Conservation (phyloP, 352 stramenopile species). For the Lagenidium sp. region DNA sequence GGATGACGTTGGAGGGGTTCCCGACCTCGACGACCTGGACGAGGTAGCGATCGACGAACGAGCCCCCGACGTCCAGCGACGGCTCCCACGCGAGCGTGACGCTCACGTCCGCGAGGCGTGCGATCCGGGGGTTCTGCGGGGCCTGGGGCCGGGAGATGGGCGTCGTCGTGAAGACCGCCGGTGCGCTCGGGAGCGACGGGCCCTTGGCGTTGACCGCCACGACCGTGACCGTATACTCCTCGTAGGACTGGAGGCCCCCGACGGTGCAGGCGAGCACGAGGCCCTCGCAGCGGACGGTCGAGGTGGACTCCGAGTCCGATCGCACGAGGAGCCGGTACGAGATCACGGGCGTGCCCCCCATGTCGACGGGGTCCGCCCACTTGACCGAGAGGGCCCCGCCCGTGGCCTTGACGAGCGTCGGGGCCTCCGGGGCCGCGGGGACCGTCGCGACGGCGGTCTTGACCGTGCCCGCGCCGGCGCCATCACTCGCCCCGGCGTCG, state of each 20-base stretch:
- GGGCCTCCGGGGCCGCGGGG: constrained; percentile 19
- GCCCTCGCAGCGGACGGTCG: constrained; percentile 23
- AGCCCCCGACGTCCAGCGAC: constrained; percentile 35
- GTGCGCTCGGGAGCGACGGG: constrained; percentile 15
- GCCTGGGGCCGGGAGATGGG: constrained; percentile 18
- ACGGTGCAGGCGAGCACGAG: constrained; percentile 31
- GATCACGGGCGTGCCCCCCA: constrained; percentile 30
- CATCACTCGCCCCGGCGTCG: constrained; percentile 16
- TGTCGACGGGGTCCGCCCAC: constrained; percentile 44
- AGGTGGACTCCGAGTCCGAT: background rate
- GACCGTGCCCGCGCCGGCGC: constrained; percentile 1
- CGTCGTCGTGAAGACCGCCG: constrained; percentile 14
- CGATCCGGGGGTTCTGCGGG: constrained; percentile 16
- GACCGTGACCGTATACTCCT: constrained; percentile 31
- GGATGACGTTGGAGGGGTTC: background rate
- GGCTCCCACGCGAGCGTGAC: constrained; percentile 25
- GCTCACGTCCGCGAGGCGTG: constrained; percentile 1
- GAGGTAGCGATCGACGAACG: constrained; percentile 25
- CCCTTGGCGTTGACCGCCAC: constrained; percentile 27
- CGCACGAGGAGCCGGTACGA: constrained; percentile 24
- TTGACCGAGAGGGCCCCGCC: constrained; percentile 28
- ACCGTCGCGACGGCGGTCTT: constrained; percentile 14
- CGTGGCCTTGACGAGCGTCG: constrained; percentile 12
- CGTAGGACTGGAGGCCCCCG: constrained; percentile 25
- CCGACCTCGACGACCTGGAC: constrained; percentile 13